Conservation (phyloP, 495 filamentous ascomycete species). For the Niebla homalea region DNA sequence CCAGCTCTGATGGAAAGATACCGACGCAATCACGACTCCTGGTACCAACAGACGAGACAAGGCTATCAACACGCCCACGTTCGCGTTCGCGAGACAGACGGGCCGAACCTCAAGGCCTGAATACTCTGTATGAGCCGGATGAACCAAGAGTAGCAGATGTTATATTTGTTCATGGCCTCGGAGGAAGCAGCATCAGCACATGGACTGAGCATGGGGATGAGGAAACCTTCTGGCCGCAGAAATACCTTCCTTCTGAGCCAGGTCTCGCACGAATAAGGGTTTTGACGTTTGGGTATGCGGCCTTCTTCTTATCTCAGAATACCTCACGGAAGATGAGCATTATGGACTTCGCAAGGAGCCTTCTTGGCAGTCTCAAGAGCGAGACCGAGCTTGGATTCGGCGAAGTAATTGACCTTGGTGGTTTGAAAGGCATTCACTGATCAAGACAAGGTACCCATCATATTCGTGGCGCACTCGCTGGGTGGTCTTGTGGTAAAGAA, state of each 20-base stretch:
- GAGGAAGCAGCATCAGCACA: conserved; percentile 21
- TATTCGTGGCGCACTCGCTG: conserved; percentile 21
- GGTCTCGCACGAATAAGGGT: conserved; percentile 17
- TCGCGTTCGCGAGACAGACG: no score
- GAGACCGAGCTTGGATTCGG: conserved; percentile 1
- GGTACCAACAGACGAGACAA: no score
- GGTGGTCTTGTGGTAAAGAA: conserved; percentile 28
- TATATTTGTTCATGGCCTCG: conserved; percentile 26
- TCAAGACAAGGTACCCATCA: conserved; percentile 7
- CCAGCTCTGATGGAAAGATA: no score
- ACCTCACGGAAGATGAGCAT: conserved; percentile 10
- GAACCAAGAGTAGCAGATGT: conserved; percentile 10
- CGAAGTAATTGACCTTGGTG: not conserved
- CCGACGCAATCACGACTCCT: no score
- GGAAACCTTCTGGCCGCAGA: conserved; percentile 21
- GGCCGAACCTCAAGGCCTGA: conserved; percentile 20
- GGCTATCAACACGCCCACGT: no score
- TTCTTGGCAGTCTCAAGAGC: conserved; percentile 19
- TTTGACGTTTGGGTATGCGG: conserved; percentile 24
- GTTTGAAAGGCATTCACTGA: no score
- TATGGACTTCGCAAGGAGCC: conserved; percentile 23
- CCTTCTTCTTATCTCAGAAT: conserved; percentile 11
- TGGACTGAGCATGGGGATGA: conserved; percentile 21
- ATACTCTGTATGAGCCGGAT: conserved; percentile 18
- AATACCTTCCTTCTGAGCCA: conserved; percentile 20